Base-by-base conservation (phyloP, 2,329 filamentous ascomycete species). In the Lecanicillium sp. region DNA sequence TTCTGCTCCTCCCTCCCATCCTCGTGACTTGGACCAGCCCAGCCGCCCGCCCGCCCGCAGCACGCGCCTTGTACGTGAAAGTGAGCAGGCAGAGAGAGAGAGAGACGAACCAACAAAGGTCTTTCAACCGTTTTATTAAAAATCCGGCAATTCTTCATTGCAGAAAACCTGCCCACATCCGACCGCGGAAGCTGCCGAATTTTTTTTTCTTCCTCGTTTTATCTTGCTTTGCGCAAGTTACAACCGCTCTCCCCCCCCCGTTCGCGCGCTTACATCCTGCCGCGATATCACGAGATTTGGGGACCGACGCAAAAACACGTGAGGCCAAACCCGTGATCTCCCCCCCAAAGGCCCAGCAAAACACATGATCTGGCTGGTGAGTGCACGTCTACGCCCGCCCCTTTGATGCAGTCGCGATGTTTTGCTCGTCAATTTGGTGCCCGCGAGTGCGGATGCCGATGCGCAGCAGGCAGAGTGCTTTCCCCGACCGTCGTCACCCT, bases 351-450 rank as follows among this genome's bases (percentile, higher is more conserved):
- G 46, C 21, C 46, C 56, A 55, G 54, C 54, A 56, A 58, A 62
- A 66, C 68, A 71, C 68, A 70, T 70, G 68, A 71, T 71, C 67
- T 63, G 58, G 59, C 55, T 67, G 68, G 68, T 70, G 69, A 67
- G 67, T 68, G 19, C 48, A 32, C 26, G 12, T 48, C 47, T 47
- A 46, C 33, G 24, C 23, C 57, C 52, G 50, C 36, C 44, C 10
- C 27, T 52, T 47, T 51, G 52, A 52, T 53, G 51, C 20, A 26
- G 40, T 49, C 35, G 42, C 9, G 33, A 35, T 38, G 43, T 19
- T 36, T 24, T 52, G 26, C 21, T 36, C n/a, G 37, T 24, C 11
- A 48, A 42, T 50, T 53, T 45, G 48, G 47, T 49, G 38, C 44
- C n/a, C 41, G 44, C 39, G 15, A 43, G 44, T 43, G 41, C 46